Evolutionary conservation across 1,284 basidiomycete species (phyloP).

Genomic region (Ustilago hordei): DNA sequence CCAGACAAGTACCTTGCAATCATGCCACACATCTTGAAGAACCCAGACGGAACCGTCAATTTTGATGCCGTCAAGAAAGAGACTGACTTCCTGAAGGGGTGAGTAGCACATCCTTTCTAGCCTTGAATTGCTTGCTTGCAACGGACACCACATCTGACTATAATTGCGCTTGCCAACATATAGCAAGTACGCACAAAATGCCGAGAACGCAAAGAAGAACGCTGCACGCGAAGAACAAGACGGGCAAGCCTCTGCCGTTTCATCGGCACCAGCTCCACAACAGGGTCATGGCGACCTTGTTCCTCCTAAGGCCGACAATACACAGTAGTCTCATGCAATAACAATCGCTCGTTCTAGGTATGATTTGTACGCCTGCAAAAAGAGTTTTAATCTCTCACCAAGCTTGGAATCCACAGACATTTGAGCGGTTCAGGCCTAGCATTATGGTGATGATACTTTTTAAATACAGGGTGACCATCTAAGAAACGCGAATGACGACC

Average conservation of each 20-base stretch:
- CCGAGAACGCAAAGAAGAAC: conserved; percentile 48
- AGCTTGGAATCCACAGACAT: background rate
- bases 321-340: conserved; percentile 1
- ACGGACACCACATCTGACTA: background rate
- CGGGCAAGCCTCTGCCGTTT: conserved; percentile 8
- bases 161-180: background rate
- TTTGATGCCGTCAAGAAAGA: conserved; percentile 49
- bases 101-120: conserved; percentile 12
- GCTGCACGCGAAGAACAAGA: conserved; percentile 20
- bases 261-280: conserved; percentile 14
- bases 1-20: background rate
- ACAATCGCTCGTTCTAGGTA: background rate
- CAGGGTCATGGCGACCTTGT: conserved; percentile 29
- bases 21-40: conserved; percentile 46
- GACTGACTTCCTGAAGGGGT: conserved; percentile 44
- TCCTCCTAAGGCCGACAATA: conserved; percentile 26
- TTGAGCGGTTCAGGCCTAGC: background rate
- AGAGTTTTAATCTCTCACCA: background rate
- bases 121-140: background rate
- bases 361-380: background rate
- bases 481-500: conserved; percentile 52
- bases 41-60: conserved; percentile 56
- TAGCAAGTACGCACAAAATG: conserved; percentile 54
- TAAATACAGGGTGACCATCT: background rate
- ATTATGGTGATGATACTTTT: background rate